Conservation (phyloP, 2,329 filamentous ascomycete genomes). For the Aspergillus viridinutans region DNA sequence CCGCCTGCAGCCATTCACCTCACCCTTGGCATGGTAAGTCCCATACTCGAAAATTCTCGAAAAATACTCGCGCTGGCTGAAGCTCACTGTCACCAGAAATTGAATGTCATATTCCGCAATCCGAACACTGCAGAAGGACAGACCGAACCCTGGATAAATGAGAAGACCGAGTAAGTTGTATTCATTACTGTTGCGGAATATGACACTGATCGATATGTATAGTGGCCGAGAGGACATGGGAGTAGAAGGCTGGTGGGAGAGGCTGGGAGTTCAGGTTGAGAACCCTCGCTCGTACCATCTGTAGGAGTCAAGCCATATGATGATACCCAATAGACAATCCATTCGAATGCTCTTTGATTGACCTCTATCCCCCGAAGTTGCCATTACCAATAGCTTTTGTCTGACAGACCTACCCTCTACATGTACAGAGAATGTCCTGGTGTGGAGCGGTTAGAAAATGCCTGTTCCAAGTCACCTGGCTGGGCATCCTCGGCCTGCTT, state of each 20-base stretch:
- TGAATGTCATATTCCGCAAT: conserved; percentile 36
- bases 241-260: conserved; percentile 34
- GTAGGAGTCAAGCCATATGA: conserved; percentile 5
- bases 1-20: conserved; percentile 32
- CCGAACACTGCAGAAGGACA: conserved; percentile 31
- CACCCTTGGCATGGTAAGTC: conserved; percentile 31
- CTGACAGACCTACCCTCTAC: background rate
- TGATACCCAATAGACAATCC: background rate
- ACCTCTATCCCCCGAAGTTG: too few species aligned
- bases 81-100: conserved; percentile 23
- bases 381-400: background rate
- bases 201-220: conserved; percentile 8
- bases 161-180: conserved; percentile 29
- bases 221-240: conserved; percentile 37
- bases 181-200: background rate
- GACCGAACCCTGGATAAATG: conserved; percentile 30
- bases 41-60: background rate
- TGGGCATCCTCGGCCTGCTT: background rate
- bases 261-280: conserved; percentile 26
- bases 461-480: background rate
- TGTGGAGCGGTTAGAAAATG: background rate
- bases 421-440: background rate
- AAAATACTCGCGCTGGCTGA: background rate
- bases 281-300: conserved; percentile 32
- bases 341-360: background rate